Evolutionary conservation across 768 basidiomycete genomes (phyloP).

Genomic region (Panellus pusillus): DNA sequence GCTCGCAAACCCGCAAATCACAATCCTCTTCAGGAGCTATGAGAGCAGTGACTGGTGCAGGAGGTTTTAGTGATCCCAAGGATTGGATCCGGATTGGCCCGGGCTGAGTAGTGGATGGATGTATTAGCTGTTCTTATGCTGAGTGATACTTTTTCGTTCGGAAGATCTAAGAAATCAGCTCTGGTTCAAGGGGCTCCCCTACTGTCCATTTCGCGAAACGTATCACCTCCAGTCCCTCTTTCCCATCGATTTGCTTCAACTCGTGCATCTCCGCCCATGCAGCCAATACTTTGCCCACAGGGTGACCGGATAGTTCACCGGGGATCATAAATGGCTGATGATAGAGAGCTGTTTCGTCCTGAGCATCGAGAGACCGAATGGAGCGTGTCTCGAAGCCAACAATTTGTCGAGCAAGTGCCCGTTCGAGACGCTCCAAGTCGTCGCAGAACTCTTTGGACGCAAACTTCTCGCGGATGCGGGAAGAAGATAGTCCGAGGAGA

Average conservation of each 20-base stretch:
- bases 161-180: background rate
- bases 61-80: too few species aligned
- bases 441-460: slow-evolving; percentile 47
- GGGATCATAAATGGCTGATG: slow-evolving; percentile 74
- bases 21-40: too few species aligned
- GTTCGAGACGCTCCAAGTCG: slow-evolving; percentile 65
- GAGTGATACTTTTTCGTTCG: background rate
- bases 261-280: slow-evolving; percentile 57
- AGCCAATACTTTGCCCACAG: slow-evolving; percentile 46
- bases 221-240: slow-evolving; percentile 43
- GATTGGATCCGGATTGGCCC: too few species aligned
- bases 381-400: slow-evolving; percentile 74
- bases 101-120: background rate
- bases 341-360: slow-evolving; percentile 59
- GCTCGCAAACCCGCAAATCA: too few species aligned
- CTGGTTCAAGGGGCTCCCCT: slow-evolving; percentile 38
- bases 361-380: slow-evolving; percentile 35
- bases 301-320: slow-evolving; percentile 45
- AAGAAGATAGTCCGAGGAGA: slow-evolving; percentile 52
- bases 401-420: slow-evolving; percentile 81
- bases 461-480: slow-evolving; percentile 43
- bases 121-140: slow-evolving; percentile 4
- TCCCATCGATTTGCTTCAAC: slow-evolving; percentile 34
- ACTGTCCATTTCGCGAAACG: slow-evolving; percentile 70
- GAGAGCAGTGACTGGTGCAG: too few species aligned